Conservation (phyloP, 768 basidiomycete genomes). For the Tubosaeta sp. region DNA sequence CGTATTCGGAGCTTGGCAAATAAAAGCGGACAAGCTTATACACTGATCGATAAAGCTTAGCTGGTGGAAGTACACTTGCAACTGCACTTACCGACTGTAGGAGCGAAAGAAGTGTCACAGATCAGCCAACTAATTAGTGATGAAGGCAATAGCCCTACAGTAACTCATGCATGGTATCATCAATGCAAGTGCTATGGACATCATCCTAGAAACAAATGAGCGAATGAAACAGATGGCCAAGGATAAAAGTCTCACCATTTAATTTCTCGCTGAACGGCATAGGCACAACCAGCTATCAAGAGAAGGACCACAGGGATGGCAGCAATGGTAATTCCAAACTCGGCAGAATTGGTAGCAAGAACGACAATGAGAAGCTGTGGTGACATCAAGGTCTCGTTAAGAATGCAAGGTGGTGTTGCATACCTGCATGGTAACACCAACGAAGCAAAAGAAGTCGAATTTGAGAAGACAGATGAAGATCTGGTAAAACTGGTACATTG, state of each 20-base stretch:
- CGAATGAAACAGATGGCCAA: neutral
- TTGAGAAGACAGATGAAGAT: constrained; percentile 84
- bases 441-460: constrained; percentile 87
- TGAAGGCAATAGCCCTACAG: constrained; percentile 45
- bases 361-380: constrained; percentile 79
- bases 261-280: constrained; percentile 76
- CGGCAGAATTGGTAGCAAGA: constrained; percentile 55
- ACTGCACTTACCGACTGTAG: constrained; percentile 27
- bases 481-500: constrained; percentile 87
- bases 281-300: constrained; percentile 58
- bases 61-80: neutral
- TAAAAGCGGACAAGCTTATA: constrained; percentile 88
- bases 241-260: constrained; percentile 52
- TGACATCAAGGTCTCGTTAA: neutral
- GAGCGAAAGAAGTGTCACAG: neutral
- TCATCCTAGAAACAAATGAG: constrained; percentile 41
- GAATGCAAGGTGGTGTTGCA: neutral
- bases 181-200: constrained; percentile 64
- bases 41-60: constrained; percentile 38
- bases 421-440: constrained; percentile 87
- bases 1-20: constrained; percentile 46
- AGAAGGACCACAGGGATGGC: constrained; percentile 77
- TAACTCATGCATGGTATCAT: constrained; percentile 77
- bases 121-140: constrained; percentile 3
- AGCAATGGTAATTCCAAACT: constrained; percentile 78